Evolutionary conservation across 495 filamentous ascomycete genomes (phyloP).

Genomic region (Durotheca rogersii): DNA sequence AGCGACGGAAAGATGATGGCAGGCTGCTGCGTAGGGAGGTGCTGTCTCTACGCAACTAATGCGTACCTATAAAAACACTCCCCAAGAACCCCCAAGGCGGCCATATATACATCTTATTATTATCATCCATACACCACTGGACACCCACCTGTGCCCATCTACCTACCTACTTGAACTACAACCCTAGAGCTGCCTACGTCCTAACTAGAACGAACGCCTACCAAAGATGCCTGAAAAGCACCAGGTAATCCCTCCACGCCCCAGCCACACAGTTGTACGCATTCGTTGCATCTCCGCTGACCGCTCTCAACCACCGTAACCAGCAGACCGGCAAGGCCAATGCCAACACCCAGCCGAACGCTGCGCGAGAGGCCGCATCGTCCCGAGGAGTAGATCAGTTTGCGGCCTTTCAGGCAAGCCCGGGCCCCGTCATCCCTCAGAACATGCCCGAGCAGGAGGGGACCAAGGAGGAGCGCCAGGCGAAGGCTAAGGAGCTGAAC

Average conservation of each 20-base stretch:
- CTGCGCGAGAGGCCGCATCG: conserved; percentile 36
- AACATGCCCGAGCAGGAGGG: conserved; percentile 53
- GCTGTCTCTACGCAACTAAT: background rate
- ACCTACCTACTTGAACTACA: too few relatives aligned
- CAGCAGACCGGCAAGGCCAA: conserved; percentile 36
- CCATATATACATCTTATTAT: too few relatives aligned
- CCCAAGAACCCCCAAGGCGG: too few relatives aligned
- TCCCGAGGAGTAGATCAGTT: conserved; percentile 37
- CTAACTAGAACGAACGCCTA: too few relatives aligned
- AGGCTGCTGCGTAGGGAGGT: conserved; percentile 13
- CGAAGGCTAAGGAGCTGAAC: conserved; percentile 65
- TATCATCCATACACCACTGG: too few relatives aligned
- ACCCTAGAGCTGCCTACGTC: too few relatives aligned
- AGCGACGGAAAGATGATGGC: conserved; percentile 13
- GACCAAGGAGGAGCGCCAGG: conserved; percentile 67
- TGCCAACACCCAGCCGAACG: conserved; percentile 34
- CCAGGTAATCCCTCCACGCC: too few relatives aligned
- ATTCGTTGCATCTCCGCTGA: conserved; percentile 5
- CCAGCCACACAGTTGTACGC: too few relatives aligned
- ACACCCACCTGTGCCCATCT: too few relatives aligned
- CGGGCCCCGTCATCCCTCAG: conserved; percentile 51
- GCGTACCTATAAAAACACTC: conserved; percentile 15
- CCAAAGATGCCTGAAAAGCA: too few relatives aligned
- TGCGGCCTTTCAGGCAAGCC: conserved; percentile 47
- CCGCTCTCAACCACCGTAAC: background rate